Base-by-base conservation (phyloP, 1,284 basidiomycete species). In the Sanguinoderma infundibulare region DNA sequence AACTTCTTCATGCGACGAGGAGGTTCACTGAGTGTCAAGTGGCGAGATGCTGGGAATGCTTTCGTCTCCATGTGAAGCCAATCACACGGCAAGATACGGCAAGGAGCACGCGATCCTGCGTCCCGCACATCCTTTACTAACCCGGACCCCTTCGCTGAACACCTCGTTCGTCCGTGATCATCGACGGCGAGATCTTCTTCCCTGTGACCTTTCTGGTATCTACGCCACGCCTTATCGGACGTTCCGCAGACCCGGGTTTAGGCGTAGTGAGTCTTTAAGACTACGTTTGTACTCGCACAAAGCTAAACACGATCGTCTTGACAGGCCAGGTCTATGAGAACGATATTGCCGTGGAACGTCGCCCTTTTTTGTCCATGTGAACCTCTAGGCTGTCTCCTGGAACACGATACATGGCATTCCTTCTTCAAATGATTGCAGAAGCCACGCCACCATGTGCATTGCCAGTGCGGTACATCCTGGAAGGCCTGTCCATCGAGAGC, bases 221-320 rank as follows among this genome's bases (percentile, higher is more conserved):
- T 53, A 51, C 57, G 22, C n/a, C 7, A 17, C 12, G 52, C 50
- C 62, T 63, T 63, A 63, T 63, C 62, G 42, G 62, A 63, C 60
- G 53, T 44, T 36, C 32, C 32, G 32, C 53, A 28, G 32, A 53
- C n/a, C n/a, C n/a, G 42, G 44, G 53, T 49, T 32, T 34, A 24
- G 42, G 8, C 49, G 52, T 32, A 6, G 32, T 47, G 34, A 14
- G 30, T 10, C n/a, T 51, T 34, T 22, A 22, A 17, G 49, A 51
- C 58, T 65, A 65, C 60, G 55, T 60, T 65, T 65, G 60, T 53
- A 62, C 62, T 65, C 63, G 42, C 53, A 8, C 49, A 40, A 38
- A 36, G 35, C 24, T 30, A 46, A 55, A 36, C 28, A 55, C 34
- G 47, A 28, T 44, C 57, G 24, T 32, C 40, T 15, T 2, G 20